Conservation (phyloP, 2,329 filamentous ascomycete genomes). For the Geosmithia flava region DNA sequence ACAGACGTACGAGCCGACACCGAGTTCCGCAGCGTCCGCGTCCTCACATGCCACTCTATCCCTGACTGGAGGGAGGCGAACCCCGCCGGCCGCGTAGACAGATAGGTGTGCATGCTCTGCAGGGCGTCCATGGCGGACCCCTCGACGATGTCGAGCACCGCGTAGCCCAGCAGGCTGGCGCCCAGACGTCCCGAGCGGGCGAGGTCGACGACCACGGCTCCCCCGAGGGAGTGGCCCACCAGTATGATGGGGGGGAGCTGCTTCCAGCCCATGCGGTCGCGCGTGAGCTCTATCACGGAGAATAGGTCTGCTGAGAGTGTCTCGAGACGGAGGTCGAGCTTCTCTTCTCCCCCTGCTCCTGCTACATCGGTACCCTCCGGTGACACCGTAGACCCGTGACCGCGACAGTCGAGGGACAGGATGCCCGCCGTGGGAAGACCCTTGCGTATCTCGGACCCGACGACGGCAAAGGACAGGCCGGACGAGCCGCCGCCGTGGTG, state of each 20-base stretch:
- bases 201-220: slow-evolving; percentile 78
- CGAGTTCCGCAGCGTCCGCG: slow-evolving; percentile 73
- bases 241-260: slow-evolving; percentile 64
- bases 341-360: slow-evolving; percentile 3
- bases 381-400: slow-evolving; percentile 65
- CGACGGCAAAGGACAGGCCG: slow-evolving; percentile 78
- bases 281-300: slow-evolving; percentile 55
- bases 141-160: slow-evolving; percentile 90
- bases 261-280: slow-evolving; percentile 58
- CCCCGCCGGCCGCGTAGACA: slow-evolving; percentile 65
- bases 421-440: slow-evolving; percentile 70
- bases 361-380: slow-evolving; percentile 7
- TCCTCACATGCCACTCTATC: slow-evolving; percentile 89
- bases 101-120: slow-evolving; percentile 85
- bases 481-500: slow-evolving; percentile 94
- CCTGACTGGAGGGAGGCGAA: slow-evolving; percentile 70
- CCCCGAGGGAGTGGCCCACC: slow-evolving; percentile 86
- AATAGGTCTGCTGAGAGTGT: slow-evolving; percentile 64
- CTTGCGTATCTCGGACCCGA: slow-evolving; percentile 66
- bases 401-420: slow-evolving; percentile 73
- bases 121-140: slow-evolving; percentile 91
- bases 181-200: slow-evolving; percentile 58
- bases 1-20: slow-evolving; percentile 80
- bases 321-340: slow-evolving; percentile 56
- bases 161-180: slow-evolving; percentile 64